These are phyloP conservation scores for Phyllosticta ampelicida DNA, from an alignment of 2,329 filamentous ascomycete species.

Conservation along the genomic window DNA sequence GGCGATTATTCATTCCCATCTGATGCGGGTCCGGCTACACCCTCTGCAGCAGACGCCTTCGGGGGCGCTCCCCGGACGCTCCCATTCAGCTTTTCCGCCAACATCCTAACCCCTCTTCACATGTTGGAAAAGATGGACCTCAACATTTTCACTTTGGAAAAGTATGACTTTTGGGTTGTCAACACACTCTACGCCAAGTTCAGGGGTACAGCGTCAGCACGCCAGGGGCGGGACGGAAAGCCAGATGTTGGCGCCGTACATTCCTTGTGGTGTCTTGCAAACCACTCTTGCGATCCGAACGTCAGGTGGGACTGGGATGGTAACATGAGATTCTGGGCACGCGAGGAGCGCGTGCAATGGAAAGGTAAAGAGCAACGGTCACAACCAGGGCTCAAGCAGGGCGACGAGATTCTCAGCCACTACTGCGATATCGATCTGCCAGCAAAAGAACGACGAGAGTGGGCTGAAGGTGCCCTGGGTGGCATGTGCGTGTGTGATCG, in stretches of 20 bases:
- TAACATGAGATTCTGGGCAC: slow-evolving; percentile 58
- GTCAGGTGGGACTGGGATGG: slow-evolving; percentile 90
- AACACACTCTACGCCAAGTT: slow-evolving; percentile 93
- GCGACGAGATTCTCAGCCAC: slow-evolving; percentile 83
- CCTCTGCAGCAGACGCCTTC: slow-evolving; percentile 14
- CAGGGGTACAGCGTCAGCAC: slow-evolving; percentile 79
- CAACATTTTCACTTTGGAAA: slow-evolving; percentile 49
- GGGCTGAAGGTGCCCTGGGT: slow-evolving; percentile 78
- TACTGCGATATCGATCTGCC: slow-evolving; percentile 79
- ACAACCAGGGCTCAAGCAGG: slow-evolving; percentile 56
- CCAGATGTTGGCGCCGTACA: slow-evolving; percentile 91
- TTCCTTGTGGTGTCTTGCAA: slow-evolving; percentile 91
- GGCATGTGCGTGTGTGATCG: slow-evolving; percentile 80
- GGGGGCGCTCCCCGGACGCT: slow-evolving; percentile 44
- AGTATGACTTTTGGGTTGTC: slow-evolving; percentile 69
- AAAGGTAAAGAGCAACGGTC: slow-evolving; percentile 12
- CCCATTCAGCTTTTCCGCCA: slow-evolving; percentile 68
- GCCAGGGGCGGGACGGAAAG: slow-evolving; percentile 58
- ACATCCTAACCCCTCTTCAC: slow-evolving; percentile 63
- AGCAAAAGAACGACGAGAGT: slow-evolving; percentile 74
- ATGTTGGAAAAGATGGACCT: slow-evolving; percentile 77
- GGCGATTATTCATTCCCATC: slow-evolving; percentile 41
- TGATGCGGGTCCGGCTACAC: neutral
- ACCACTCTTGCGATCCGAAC: slow-evolving; percentile 93
- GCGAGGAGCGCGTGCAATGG: slow-evolving; percentile 47